Conservation (phyloP, 2,329 filamentous ascomycete species). For the Epichloe elymi region DNA sequence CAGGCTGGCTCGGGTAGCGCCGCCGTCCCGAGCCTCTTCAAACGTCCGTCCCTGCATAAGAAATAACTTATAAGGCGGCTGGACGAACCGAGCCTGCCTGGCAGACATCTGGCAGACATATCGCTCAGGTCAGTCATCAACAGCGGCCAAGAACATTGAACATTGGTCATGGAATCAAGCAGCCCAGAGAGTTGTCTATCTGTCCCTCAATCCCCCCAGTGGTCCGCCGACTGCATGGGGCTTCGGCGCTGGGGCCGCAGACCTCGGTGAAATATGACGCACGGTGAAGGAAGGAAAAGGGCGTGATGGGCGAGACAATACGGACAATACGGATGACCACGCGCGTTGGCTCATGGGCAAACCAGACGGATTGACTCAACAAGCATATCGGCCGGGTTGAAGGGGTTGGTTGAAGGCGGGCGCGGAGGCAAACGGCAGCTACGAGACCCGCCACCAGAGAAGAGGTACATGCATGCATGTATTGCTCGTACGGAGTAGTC, state of each 20-base stretch:
- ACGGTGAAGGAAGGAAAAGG: not conserved
- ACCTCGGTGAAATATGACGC: not conserved
- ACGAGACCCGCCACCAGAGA: too few relatives aligned
- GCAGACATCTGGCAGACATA: not conserved
- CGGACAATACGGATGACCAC: not conserved
- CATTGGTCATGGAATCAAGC: too few relatives aligned
- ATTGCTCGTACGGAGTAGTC: too few relatives aligned
- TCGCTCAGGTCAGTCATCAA: not conserved
- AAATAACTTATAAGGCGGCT: too few relatives aligned
- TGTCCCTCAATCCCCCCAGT: too few relatives aligned
- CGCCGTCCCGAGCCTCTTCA: conserved; percentile 5
- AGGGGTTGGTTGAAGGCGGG: too few relatives aligned
- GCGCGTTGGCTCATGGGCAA: not conserved
- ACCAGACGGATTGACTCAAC: too few relatives aligned
- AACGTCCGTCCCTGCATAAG: not conserved
- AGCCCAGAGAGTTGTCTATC: too few relatives aligned
- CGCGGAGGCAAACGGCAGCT: not conserved
- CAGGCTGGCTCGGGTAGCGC: conserved; percentile 5
- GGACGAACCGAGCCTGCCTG: not conserved
- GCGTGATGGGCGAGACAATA: not conserved
- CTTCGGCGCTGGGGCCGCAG: not conserved
- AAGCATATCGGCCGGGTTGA: not conserved
- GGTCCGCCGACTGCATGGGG: not conserved
- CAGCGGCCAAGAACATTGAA: not conserved
- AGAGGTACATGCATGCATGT: too few relatives aligned